A percentile compares a stretch with the other conserved stretches of the same genome.
These are phyloP conservation scores for Abelmoschus esculentus DNA, from an alignment of 345 rosid genomes.

Conservation along the genomic window DNA sequence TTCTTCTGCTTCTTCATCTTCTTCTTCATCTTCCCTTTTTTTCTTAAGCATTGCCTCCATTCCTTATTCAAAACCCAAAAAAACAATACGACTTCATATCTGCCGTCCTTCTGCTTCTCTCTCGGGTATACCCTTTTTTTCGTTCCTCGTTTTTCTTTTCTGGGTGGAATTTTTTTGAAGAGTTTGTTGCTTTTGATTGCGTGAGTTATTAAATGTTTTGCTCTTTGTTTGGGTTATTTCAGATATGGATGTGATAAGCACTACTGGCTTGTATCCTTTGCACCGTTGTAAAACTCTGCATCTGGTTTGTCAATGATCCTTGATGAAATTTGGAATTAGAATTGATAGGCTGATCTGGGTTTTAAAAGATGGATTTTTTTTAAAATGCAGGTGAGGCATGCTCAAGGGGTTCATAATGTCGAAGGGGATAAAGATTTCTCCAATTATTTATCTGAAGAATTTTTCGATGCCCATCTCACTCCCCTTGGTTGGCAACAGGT, in stretches of 20 bases:
- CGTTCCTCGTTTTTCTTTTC: neutral
- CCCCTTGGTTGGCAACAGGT: constrained; percentile 89
- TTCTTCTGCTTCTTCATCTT: neutral
- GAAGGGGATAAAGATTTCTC: constrained; percentile 53
- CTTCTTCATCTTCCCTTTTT: neutral
- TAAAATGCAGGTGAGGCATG: constrained; percentile 65
- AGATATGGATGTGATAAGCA: constrained; percentile 42
- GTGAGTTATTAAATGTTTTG: neutral
- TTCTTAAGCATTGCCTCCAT: neutral
- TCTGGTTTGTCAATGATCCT: constrained; percentile 39
- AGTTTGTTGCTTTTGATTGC: neutral
- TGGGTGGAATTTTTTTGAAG: too few relatives aligned
- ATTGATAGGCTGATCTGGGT: neutral
- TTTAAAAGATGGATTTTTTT: neutral
- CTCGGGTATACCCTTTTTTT: neutral
- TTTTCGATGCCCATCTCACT: constrained; percentile 73
- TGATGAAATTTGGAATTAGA: neutral
- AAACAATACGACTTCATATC: neutral
- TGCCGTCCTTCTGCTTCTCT: neutral
- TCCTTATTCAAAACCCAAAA: neutral
- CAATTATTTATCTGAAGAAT: constrained; percentile 45
- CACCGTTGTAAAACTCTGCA: constrained; percentile 73
- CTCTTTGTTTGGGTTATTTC: neutral
- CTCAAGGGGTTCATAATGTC: constrained; percentile 83
- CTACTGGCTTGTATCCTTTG: constrained; percentile 41